Base-by-base conservation (phyloP, 2,329 filamentous ascomycete species). In the Sporothrix brasiliensis region DNA sequence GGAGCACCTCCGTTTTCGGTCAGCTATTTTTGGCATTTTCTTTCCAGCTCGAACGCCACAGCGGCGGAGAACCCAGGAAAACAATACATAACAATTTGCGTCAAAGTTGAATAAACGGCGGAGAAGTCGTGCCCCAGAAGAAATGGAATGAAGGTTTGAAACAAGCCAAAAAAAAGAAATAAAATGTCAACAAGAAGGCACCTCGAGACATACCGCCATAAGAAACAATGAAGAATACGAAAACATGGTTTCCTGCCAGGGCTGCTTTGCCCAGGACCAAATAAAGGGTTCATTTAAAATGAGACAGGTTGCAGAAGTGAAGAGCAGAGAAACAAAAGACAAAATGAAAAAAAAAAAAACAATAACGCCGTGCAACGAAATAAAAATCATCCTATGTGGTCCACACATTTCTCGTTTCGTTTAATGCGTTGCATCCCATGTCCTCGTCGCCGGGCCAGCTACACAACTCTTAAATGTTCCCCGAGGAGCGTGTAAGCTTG, bases 351-450 rank as follows among this genome's bases (percentile, higher is more conserved):
- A n/a, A 21, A 44, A 24, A n/a, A 13, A 44, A 27, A 27, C 4
- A 19, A 56, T 27, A 61, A 67, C 65, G 49, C 65, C 65, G 39
- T 14, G 58, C 58, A 63, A 63, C 58, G 58, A 44, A 24, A 53
- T 4, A 34, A 16, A 67, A 44, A 39, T 19, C 65, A 24, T 52
- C n/a, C n/a, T 54, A 44, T 67, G 65, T 67, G 65, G 2, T 67
- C 65, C 65, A 67, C 50, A 66, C 44, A 66, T 54, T 44, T 58
- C 34, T 50, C 44, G 58, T 63, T 61, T 24, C 58, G 39, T 44
- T 60, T 44, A 10, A 44, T 47, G 44, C 58, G 58, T 47, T 63
- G 58, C 58, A 39, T 47, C 58, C 58, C 58, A 47, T 63, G 39
- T 21, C 56, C 14, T 63, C 14, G 21, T 61, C 58, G 39, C 58